Percentiles rank a stretch among this genome's conserved stretches.
phyloP scores from a whole-genome alignment of 371 early-diverging fungal species.

The Mucor mucedo region DNA sequence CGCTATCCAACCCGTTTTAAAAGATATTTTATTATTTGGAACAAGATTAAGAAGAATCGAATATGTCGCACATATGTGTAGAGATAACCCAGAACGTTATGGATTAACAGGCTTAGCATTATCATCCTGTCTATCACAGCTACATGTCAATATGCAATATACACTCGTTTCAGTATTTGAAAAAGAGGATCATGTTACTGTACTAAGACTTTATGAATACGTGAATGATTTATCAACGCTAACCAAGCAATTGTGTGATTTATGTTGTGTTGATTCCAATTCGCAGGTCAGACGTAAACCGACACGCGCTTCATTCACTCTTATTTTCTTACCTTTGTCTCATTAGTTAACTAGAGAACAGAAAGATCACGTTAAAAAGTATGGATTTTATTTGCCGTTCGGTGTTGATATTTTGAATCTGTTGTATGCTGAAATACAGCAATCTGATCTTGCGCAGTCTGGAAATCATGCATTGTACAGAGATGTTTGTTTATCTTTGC shows the following conservation, averaged over 20 bases:
- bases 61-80: slow-evolving; percentile 37
- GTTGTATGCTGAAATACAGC: slow-evolving; percentile 38
- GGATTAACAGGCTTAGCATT: slow-evolving; percentile 55
- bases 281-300: neutral
- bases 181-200: slow-evolving; percentile 10
- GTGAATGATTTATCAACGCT: slow-evolving; percentile 27
- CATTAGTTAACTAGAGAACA: neutral
- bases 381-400: slow-evolving; percentile 33
- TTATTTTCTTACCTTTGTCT: neutral
- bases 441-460: slow-evolving; percentile 28
- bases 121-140: slow-evolving; percentile 48
- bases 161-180: slow-evolving; percentile 25
- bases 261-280: slow-evolving; percentile 6
- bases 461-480: slow-evolving; percentile 43
- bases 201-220: slow-evolving; percentile 45
- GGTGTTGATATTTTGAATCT: slow-evolving; percentile 49
- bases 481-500: slow-evolving; percentile 39
- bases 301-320: neutral
- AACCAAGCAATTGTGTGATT: slow-evolving; percentile 3
- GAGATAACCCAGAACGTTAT: slow-evolving; percentile 39
- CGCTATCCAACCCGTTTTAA: slow-evolving; percentile 32
- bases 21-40: slow-evolving; percentile 38
- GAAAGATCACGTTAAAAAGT: neutral
- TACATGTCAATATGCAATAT: slow-evolving; percentile 46
- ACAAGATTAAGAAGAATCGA: slow-evolving; percentile 42